phyloP scores from a whole-genome alignment of 208 protist genomes.

The Leishmania tarentolae region DNA sequence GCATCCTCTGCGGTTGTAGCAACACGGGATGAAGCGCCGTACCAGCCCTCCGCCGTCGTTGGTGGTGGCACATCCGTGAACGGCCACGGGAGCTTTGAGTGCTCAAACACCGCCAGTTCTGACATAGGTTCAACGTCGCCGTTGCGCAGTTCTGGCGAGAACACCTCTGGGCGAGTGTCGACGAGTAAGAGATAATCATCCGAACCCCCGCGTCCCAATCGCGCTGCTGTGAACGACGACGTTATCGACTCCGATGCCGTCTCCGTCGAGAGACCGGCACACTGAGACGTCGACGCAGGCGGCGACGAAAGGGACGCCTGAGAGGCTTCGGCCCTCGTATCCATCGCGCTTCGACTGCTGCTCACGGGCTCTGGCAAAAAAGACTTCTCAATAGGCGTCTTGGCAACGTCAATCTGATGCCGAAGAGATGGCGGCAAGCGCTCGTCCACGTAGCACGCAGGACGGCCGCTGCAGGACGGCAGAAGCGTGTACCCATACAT shows the following conservation, averaged over 20 bases:
- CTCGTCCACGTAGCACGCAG: slow-evolving; percentile 34
- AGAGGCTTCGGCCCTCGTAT: slow-evolving; percentile 8
- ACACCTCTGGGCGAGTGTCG: slow-evolving; percentile 45
- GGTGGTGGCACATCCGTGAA: slow-evolving; percentile 51
- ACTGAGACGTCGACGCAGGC: not conserved
- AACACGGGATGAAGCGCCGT: slow-evolving; percentile 16
- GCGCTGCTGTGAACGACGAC: not conserved
- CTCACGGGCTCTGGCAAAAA: not conserved
- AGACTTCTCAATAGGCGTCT: not conserved
- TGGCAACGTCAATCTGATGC: not conserved
- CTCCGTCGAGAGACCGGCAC: not conserved
- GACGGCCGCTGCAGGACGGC: slow-evolving; percentile 22
- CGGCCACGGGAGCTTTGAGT: slow-evolving; percentile 43
- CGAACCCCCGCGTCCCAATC: not conserved
- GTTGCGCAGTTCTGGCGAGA: slow-evolving; percentile 71
- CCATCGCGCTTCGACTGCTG: not conserved
- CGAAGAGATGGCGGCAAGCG: slow-evolving; percentile 25
- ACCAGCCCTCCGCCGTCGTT: slow-evolving; percentile 14
- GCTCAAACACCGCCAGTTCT: slow-evolving; percentile 18
- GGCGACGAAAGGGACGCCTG: not conserved
- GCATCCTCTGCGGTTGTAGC: slow-evolving; percentile 16
- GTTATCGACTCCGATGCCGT: not conserved
- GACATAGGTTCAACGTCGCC: slow-evolving; percentile 21
- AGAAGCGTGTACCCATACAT: slow-evolving; percentile 62
- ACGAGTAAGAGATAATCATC: slow-evolving; percentile 39